These are phyloP conservation scores for Zymoseptoria tritici DNA, from an alignment of 2,329 filamentous ascomycete species.

Conservation along the genomic window DNA sequence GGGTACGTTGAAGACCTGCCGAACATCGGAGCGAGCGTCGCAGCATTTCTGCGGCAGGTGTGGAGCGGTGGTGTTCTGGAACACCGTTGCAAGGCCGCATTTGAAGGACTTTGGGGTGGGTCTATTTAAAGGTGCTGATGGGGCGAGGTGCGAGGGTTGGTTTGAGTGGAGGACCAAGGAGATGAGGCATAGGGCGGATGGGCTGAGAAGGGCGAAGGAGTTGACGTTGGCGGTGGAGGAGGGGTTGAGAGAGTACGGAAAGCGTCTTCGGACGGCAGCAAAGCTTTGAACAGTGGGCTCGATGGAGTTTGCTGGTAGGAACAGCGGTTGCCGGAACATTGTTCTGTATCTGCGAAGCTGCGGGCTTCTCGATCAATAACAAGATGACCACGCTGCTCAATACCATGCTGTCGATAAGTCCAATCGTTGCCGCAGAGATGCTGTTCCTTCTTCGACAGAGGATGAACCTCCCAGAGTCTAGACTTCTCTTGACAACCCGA, in stretches of 20 bases:
- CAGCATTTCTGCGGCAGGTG: constrained; percentile 57
- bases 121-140: constrained; percentile 40
- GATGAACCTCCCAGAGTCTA: not conserved
- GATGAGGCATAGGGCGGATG: constrained; percentile 55
- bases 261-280: constrained; percentile 2
- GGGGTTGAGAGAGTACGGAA: constrained; percentile 14
- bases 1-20: constrained; percentile 45
- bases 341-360: not conserved
- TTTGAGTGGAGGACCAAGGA: constrained; percentile 54
- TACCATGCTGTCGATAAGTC: no score
- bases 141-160: constrained; percentile 51
- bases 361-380: no score
- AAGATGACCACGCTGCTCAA: no score
- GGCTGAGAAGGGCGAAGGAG: constrained; percentile 18
- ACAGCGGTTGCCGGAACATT: not conserved
- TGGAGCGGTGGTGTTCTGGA: constrained; percentile 59
- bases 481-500: not conserved
- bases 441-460: not conserved
- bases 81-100: constrained; percentile 44
- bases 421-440: not conserved
- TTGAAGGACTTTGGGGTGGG: constrained; percentile 59
- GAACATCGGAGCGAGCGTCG: constrained; percentile 46
- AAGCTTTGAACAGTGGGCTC: not conserved
- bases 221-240: constrained; percentile 15
- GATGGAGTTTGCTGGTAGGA: not conserved